Evolutionary conservation across 495 filamentous ascomycete species (phyloP), one percentile per base, ranked within the genome.

Genomic region (Podospora tetraspora): DNA sequence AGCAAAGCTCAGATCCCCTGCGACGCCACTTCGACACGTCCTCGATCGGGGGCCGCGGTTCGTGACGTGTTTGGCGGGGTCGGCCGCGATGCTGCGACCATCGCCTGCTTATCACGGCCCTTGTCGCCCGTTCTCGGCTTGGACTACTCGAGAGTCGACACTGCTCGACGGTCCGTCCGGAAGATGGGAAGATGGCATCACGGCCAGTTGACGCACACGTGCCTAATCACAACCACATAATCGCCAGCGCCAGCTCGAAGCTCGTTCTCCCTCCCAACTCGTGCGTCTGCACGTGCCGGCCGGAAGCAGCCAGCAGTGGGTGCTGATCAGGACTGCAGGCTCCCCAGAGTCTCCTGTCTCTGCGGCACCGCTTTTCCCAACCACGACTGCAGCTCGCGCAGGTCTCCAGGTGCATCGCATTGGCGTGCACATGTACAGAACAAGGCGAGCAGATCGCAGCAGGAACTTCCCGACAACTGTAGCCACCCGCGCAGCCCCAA

Each of bases 81-180:
- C 67, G 75, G 75, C 70, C 75, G 70, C 69, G 24, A 57, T 27
- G 61, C 63, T 75, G 73, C 75, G 75, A 69, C 75, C 75, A 68
- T 59, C 37, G 29, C 24, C 66, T 64, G 59, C 63, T 67, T 62
- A 60, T 72, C 71, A 72, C 72, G 64, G 58, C 57, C 68, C 59
- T 37, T 61, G 34, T 68, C 21, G 6, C 30, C 65, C 34, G 12
- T 66, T 68, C 69, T 60, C 57, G 68, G 60, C 25, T 37, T 30
- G 56, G 25, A 19, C 34, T 22, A 24, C 30, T 37, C 32, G 32
- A 37, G 3, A 43, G 13, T 19, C 59, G 52, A 21, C 34, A 3
- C 59, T 57, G 57, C 21, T 34, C 56, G 57, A 24, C 67, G 57
- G 32, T 43, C 13, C 32, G 27, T 27, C 37, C 24, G 30, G 59